These are phyloP conservation scores for Butyriboletus loyo DNA, from an alignment of 768 basidiomycete species.

Conservation along the genomic window DNA sequence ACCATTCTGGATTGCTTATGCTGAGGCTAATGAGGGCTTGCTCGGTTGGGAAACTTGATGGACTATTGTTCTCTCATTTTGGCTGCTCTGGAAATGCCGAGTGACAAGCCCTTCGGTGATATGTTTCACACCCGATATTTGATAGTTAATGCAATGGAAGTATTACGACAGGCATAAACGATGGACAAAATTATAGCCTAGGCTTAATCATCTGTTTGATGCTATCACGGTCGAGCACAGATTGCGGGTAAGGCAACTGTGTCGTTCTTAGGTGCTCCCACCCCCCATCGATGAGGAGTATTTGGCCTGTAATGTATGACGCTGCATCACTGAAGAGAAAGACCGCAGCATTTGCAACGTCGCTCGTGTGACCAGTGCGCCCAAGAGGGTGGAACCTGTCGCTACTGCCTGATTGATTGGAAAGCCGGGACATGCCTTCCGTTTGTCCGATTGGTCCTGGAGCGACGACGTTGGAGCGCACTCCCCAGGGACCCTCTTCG, in stretches of 20 bases:
- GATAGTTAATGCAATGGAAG: too few relatives aligned
- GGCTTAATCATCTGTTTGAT: conserved; percentile 51
- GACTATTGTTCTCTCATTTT: background rate
- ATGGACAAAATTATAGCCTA: conserved; percentile 20
- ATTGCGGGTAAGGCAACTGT: conserved; percentile 58
- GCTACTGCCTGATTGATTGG: conserved; percentile 5
- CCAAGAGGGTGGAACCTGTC: conserved; percentile 35
- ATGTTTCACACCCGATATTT: too few relatives aligned
- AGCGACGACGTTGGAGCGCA: conserved; percentile 84
- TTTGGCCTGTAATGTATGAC: conserved; percentile 70
- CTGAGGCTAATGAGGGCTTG: background rate
- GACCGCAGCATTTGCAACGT: conserved; percentile 67
- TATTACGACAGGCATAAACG: background rate
- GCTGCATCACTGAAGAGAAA: conserved; percentile 85
- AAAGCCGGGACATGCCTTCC: conserved; percentile 67
- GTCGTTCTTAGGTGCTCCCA: conserved; percentile 48
- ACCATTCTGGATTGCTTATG: too few relatives aligned
- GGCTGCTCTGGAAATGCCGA: too few relatives aligned
- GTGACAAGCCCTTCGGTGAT: background rate
- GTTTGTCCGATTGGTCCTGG: conserved; percentile 83
- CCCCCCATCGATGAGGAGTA: conserved; percentile 71
- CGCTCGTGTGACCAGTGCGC: conserved; percentile 55
- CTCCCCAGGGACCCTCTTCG: conserved; percentile 93
- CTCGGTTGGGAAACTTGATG: background rate
- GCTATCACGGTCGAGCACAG: conserved; percentile 58